Conservation (phyloP, 2,329 filamentous ascomycete species). For the Pseudogymnoascus sp. region DNA sequence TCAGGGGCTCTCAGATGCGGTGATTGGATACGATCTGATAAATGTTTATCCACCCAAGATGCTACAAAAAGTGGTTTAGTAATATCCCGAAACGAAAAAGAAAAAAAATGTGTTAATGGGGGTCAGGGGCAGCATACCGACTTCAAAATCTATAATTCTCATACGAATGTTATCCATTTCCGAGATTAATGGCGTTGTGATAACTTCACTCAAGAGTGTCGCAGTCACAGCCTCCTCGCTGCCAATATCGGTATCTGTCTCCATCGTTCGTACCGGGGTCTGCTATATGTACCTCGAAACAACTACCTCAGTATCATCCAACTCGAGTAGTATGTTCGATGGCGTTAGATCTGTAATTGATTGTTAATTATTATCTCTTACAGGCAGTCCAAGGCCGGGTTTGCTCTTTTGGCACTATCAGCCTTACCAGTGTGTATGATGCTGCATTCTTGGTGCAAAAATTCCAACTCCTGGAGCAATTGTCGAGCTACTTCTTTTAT, state of each 20-base stretch:
- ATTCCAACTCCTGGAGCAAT: constrained; percentile 15
- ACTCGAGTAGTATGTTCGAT: background rate
- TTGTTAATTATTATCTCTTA: no score
- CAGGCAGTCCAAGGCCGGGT: background rate
- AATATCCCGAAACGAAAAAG: background rate
- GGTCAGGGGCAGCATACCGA: background rate
- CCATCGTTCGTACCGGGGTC: background rate
- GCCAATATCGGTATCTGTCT: background rate
- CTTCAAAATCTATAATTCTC: background rate
- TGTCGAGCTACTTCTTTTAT: background rate
- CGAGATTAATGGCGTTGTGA: background rate
- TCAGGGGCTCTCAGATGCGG: background rate
- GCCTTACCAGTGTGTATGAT: constrained; percentile 19
- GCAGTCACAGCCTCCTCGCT: background rate
- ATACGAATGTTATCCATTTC: background rate
- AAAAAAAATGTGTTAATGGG: background rate
- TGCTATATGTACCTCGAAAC: background rate
- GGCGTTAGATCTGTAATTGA: background rate
- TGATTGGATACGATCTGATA: background rate
- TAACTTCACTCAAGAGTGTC: background rate
- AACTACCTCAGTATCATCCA: background rate
- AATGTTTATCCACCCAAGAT: background rate
- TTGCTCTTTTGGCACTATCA: background rate
- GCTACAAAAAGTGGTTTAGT: background rate
- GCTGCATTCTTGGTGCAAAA: constrained; percentile 17